These are phyloP conservation scores for Colletotrichum orchidophilum DNA, from an alignment of 2,329 filamentous ascomycete genomes.

Conservation along the genomic window DNA sequence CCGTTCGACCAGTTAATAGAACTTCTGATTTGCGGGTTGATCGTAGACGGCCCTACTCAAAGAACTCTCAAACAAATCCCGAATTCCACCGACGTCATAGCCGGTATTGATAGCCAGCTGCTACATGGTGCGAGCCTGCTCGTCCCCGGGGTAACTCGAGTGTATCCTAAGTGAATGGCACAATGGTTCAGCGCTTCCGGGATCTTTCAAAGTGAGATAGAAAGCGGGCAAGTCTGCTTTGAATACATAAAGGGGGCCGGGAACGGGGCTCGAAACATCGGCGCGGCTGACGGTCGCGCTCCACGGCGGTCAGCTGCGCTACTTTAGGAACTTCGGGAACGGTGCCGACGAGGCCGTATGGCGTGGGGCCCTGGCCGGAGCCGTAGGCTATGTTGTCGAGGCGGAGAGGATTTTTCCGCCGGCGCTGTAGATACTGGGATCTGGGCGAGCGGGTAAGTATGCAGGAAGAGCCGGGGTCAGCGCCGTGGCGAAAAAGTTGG, in stretches of 20 bases:
- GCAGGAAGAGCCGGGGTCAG: neutral
- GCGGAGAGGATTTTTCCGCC: constrained; percentile 45
- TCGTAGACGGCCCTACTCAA: constrained; percentile 31
- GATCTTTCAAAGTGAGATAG: too few species aligned
- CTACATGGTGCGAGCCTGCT: constrained; percentile 44
- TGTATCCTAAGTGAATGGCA: constrained; percentile 38
- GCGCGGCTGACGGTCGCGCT: constrained; percentile 41
- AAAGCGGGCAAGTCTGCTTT: neutral
- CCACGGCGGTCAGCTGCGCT: constrained; percentile 42
- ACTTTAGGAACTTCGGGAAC: constrained; percentile 43
- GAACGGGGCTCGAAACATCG: constrained; percentile 37
- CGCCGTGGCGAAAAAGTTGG: neutral
- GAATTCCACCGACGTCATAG: constrained; percentile 40
- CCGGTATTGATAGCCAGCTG: constrained; percentile 44
- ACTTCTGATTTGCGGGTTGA: neutral
- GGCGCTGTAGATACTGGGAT: constrained; percentile 37
- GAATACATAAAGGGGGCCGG: constrained; percentile 34
- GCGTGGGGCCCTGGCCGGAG: constrained; percentile 37
- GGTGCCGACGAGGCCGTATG: constrained; percentile 41
- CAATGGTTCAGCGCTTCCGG: neutral
- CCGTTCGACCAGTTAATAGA: neutral
- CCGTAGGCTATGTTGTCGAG: constrained; percentile 48
- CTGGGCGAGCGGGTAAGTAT: neutral
- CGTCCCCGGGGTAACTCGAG: constrained; percentile 40
- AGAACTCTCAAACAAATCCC: constrained; percentile 42